phyloP scores from a whole-genome alignment of 805 yeast genomes.

The Cyberlindnera lachancei region DNA sequence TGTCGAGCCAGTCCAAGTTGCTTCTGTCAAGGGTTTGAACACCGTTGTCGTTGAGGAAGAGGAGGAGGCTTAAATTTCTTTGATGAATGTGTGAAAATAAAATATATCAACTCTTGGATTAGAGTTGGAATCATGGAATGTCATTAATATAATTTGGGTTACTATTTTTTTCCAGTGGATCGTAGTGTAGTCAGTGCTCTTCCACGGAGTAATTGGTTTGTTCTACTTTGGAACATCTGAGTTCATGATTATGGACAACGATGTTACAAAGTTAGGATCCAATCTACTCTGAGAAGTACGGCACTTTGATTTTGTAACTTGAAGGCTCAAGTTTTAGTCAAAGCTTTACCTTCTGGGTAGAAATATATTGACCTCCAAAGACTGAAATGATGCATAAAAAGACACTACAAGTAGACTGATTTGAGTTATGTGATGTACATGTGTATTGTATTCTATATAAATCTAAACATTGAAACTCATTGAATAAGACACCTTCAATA shows the following conservation, averaged over 20 bases:
- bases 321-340: background rate
- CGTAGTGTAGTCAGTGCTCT: slow-evolving; percentile 5
- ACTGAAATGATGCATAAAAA: no score
- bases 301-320: background rate
- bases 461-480: no score
- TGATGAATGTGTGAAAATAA: slow-evolving; percentile 1
- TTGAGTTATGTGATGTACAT: no score
- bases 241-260: no score
- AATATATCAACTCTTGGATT: background rate
- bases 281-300: background rate
- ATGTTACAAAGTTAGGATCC: no score
- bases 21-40: slow-evolving; percentile 94
- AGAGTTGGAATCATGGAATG: slow-evolving; percentile 8
- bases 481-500: no score
- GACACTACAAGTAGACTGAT: no score
- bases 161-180: slow-evolving; percentile 1
- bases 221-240: slow-evolving; percentile 1
- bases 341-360: no score
- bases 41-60: slow-evolving; percentile 89
- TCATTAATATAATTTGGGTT: slow-evolving; percentile 10
- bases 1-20: slow-evolving; percentile 95
- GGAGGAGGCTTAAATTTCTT: slow-evolving; percentile 24
- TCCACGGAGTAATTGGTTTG: slow-evolving; percentile 5
- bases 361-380: no score
- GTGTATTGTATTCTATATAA: no score